phyloP scores from a whole-genome alignment of 1,139 yeast genomes.

The Lodderomyces elongisporus region DNA sequence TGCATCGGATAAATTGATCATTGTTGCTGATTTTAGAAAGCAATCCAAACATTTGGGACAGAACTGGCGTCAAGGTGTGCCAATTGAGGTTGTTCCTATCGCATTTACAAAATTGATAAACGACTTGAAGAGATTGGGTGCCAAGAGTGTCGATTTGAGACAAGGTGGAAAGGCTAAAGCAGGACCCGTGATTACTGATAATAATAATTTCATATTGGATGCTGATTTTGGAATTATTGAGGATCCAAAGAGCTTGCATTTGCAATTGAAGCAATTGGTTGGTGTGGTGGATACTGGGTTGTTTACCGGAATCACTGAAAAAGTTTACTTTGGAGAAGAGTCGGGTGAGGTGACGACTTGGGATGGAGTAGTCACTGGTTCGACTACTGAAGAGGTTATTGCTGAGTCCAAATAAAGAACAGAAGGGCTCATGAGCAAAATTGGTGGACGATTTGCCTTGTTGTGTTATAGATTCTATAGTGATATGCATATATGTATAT shows the following conservation, averaged over 20 bases:
- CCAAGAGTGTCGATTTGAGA: conserved; percentile 61
- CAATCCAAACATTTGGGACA: conserved; percentile 63
- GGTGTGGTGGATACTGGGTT: conserved; percentile 98
- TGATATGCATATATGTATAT: no score
- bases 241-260: conserved; percentile 58
- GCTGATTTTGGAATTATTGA: conserved; percentile 83
- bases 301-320: conserved; percentile 65
- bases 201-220: conserved; percentile 88
- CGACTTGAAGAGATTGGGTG: conserved; percentile 64
- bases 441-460: not conserved
- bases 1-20: conserved; percentile 68
- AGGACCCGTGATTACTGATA: conserved; percentile 97
- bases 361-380: conserved; percentile 4
- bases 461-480: no score
- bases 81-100: conserved; percentile 90
- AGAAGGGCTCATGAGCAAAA: not conserved
- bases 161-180: conserved; percentile 92
- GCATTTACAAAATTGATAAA: conserved; percentile 72
- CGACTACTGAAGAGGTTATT: not conserved
- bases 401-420: conserved; percentile 1
- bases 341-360: conserved; percentile 52
- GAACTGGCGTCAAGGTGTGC: conserved; percentile 86
- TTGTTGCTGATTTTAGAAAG: conserved; percentile 93
- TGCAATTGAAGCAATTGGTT: conserved; percentile 63
- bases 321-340: conserved; percentile 84